Conservation (phyloP, 1,139 yeast species). For the Ashbya aceris region DNA sequence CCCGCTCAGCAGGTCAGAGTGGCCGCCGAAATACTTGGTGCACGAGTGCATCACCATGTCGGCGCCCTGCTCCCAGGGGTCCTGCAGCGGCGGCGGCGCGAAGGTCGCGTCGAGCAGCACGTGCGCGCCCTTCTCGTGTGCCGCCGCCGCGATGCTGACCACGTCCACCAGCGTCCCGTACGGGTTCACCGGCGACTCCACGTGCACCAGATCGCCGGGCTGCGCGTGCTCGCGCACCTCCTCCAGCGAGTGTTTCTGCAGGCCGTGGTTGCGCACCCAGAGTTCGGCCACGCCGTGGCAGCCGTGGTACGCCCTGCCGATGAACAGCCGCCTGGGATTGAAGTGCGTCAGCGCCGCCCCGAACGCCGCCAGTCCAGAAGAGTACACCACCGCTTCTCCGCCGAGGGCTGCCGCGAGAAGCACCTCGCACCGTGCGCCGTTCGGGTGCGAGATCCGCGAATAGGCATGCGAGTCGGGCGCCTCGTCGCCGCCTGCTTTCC, state of each 20-base stretch:
- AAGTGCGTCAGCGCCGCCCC: constrained; percentile 61
- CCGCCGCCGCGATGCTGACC: constrained; percentile 48
- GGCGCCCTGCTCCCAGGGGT: constrained; percentile 72
- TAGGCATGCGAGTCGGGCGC: constrained; percentile 37
- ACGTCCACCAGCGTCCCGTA: constrained; percentile 64
- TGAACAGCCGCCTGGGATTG: constrained; percentile 66
- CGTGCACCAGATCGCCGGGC: constrained; percentile 69
- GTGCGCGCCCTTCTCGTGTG: constrained; percentile 62
- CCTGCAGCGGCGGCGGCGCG: constrained; percentile 86
- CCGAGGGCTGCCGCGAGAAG: constrained; percentile 51
- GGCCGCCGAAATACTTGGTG: constrained; percentile 88
- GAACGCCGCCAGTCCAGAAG: constrained; percentile 76
- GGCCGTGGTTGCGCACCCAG: constrained; percentile 50
- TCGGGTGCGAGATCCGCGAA: constrained; percentile 69
- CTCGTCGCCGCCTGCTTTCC: constrained; percentile 30
- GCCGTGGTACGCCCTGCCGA: constrained; percentile 83
- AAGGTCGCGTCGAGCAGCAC: constrained; percentile 77
- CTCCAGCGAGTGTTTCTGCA: constrained; percentile 41
- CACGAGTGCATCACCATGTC: constrained; percentile 85
- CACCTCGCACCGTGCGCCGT: constrained; percentile 56
- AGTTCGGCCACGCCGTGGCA: constrained; percentile 60
- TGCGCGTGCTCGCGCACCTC: constrained; percentile 42
- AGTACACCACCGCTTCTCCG: constrained; percentile 53
- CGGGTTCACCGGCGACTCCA: constrained; percentile 88
- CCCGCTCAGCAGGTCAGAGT: constrained; percentile 85